phyloP scores from a whole-genome alignment of 2,329 filamentous ascomycete species.

The Gremmenia infestans region DNA sequence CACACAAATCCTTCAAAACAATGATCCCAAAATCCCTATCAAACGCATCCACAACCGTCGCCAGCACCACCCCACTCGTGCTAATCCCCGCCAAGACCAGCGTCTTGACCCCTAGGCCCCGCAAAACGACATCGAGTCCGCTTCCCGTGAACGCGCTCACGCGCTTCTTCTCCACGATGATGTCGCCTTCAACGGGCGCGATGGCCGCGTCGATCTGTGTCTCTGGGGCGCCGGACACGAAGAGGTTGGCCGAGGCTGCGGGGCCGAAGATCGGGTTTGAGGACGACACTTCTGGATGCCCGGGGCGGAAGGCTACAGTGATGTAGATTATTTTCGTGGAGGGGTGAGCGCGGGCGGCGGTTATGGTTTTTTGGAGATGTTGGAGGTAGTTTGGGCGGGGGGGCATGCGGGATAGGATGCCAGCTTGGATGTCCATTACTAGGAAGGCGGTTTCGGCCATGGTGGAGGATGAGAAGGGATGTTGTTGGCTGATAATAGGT shows the following conservation, averaged over 20 bases:
- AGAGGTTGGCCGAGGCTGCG: slow-evolving; percentile 19
- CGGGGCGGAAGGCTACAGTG: slow-evolving; percentile 30
- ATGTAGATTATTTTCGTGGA: slow-evolving; percentile 31
- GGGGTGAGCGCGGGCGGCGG: slow-evolving; percentile 7
- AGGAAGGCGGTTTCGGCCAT: slow-evolving; percentile 28
- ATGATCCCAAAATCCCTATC: slow-evolving; percentile 35
- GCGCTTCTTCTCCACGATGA: slow-evolving; percentile 33
- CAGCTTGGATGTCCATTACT: slow-evolving; percentile 34
- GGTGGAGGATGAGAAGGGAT: background rate
- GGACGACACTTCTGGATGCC: slow-evolving; percentile 29
- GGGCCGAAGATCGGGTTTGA: slow-evolving; percentile 22
- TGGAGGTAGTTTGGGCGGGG: slow-evolving; percentile 22
- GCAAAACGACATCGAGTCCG: slow-evolving; percentile 33
- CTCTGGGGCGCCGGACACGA: slow-evolving; percentile 22
- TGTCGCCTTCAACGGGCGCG: slow-evolving; percentile 23
- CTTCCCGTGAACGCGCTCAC: slow-evolving; percentile 34
- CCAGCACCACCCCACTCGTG: slow-evolving; percentile 35
- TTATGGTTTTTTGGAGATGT: slow-evolving; percentile 23
- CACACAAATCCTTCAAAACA: slow-evolving; percentile 33
- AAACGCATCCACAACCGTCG: slow-evolving; percentile 33
- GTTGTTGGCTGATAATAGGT: too few relatives aligned
- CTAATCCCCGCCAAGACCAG: slow-evolving; percentile 33
- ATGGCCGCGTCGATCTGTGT: slow-evolving; percentile 22
- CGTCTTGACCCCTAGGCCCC: slow-evolving; percentile 25
- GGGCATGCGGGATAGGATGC: slow-evolving; percentile 25